Evolutionary conservation across 2,329 filamentous ascomycete genomes (phyloP), one percentile per base, ranked within the genome.

Genomic region (Trichophyton rubrum): DNA sequence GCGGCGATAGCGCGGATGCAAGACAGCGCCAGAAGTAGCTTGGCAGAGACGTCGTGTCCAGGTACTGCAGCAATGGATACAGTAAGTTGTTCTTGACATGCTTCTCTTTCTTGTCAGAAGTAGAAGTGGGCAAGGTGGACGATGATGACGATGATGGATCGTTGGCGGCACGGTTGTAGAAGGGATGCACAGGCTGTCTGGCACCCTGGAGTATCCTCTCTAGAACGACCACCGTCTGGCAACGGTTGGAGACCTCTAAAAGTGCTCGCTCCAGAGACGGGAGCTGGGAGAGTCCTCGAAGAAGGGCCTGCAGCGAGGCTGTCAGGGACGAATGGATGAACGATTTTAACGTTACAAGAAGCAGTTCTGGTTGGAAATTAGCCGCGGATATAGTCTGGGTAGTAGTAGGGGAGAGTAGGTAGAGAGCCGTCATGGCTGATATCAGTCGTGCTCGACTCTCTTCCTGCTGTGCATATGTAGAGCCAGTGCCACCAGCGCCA

Each of bases 1-100:
- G 82, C 0, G 85, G 78, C 2, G 87, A 83, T 62, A 97, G 79
- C 60, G 84, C 86, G 0, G 87, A 84, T 0, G 93, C 93, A 68
- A 97, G 82, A 7, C 87, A 88, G 59, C 93, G 82, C 90, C 93
- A 99, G 75, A 96, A 99, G 72, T 92, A 95, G 0, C 88, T 92
- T 1, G 90, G 85, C 15, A 99, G 77, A 1, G 89, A 93, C 0
- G 88, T 84, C 0, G 90, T 96, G 73, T 97, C 93, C 6, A 99
- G 82, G n/a, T 86, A 79, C 9, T 82, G 77, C 7, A 95, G 81
- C 0, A 96, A 77, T 0, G 86, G 86, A 61, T 86, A 82, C 0
- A 96, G 79, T 47, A 96, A 80, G 61, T 82, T 82, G 56, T 68
- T 61, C 30, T 70, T 68, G 56, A 58, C 20, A 38, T 66, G 61